Evolutionary conservation across 805 yeast genomes (phyloP), one percentile per base, ranked within the genome.

Genomic region (Ogataea zsoltii): DNA sequence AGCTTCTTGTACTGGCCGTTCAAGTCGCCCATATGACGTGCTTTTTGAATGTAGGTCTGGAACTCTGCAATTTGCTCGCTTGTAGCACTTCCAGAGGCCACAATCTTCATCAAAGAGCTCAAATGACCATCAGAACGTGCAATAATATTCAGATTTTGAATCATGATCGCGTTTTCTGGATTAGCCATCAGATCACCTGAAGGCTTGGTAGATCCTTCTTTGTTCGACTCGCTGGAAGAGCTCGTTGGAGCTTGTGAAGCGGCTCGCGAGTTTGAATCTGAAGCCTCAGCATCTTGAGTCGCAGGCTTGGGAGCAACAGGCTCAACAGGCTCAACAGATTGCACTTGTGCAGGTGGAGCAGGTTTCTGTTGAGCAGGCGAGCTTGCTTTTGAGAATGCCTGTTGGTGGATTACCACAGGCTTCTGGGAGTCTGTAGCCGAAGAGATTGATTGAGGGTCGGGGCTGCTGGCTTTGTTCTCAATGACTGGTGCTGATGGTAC

Each of bases 81-180:
- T 0, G 81, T 63, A 0, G 97, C 96, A 18, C 72, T 74, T 4
- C 96, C 96, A 45, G 84, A 77, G 0, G 98, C 97, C 2, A 92
- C 97, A 4, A 75, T 77, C 50, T 83, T 82, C 97, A 92, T 90
- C 42, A 92, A 68, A 1, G 75, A 66, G 51, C 82, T 85, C 40
- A 92, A 66, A 4, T 82, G 74, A 0, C 80, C 74, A 57, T 90
- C 95, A 4, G 74, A 72, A 33, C 85, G 76, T 0, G 97, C 97
- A 66, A 92, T 82, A 1, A 85, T 73, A 58, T 91, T 91, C 58
- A 92, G 74, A 55, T 89, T 87, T 3, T 86, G 81, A 54, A 92
- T 89, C 87, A 92, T 88, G 50, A 85, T 79, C 33, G 85, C 84
- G 57, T 86, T 85, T 41, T 81, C 86, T 1, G 80, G 78, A 4